Percentiles rank a stretch among this genome's conserved stretches.
Conservation (phyloP, 192 early-diverging fungal species). For the Spinellus fusiger region DNA sequence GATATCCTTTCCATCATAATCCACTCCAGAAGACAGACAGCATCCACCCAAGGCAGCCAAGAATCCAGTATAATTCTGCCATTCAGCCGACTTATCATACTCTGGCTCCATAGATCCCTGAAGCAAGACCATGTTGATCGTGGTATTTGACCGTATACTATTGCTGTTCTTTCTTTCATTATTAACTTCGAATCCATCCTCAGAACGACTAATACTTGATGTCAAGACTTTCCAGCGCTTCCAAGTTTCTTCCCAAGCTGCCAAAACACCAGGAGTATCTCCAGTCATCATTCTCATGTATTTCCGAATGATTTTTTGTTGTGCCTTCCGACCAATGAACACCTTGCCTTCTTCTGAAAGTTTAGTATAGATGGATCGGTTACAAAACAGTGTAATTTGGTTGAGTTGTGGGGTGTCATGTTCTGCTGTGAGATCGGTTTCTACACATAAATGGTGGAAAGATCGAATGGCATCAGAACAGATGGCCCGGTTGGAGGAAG, state of each 20-base stretch:
- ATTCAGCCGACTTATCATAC: slow-evolving; percentile 37
- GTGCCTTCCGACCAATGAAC: slow-evolving; percentile 49
- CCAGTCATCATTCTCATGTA: slow-evolving; percentile 52
- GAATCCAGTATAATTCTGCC: slow-evolving; percentile 78
- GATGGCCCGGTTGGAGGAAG: slow-evolving; percentile 59
- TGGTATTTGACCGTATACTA: not conserved
- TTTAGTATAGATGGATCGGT: slow-evolving; percentile 58
- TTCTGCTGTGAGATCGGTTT: slow-evolving; percentile 60
- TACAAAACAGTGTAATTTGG: slow-evolving; percentile 52
- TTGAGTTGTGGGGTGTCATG: slow-evolving; percentile 29
- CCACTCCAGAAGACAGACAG: slow-evolving; percentile 30
- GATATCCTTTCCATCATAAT: not conserved
- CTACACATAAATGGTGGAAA: slow-evolving; percentile 57
- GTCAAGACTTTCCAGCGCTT: slow-evolving; percentile 61
- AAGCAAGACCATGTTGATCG: not conserved
- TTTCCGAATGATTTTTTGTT: slow-evolving; percentile 65
- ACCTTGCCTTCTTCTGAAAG: slow-evolving; percentile 19
- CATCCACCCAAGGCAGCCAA: slow-evolving; percentile 69
- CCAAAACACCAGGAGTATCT: slow-evolving; percentile 66
- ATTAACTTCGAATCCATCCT: slow-evolving; percentile 1
- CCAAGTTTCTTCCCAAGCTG: slow-evolving; percentile 77
- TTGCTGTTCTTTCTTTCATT: not conserved
- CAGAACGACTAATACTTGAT: not conserved
- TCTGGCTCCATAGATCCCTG: slow-evolving; percentile 4
- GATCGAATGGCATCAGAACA: slow-evolving; percentile 48